Percentiles rank a stretch among this genome's conserved stretches.
phyloP scores from a whole-genome alignment of 352 stramenopile genomes.

The Pythium utonaiense region DNA sequence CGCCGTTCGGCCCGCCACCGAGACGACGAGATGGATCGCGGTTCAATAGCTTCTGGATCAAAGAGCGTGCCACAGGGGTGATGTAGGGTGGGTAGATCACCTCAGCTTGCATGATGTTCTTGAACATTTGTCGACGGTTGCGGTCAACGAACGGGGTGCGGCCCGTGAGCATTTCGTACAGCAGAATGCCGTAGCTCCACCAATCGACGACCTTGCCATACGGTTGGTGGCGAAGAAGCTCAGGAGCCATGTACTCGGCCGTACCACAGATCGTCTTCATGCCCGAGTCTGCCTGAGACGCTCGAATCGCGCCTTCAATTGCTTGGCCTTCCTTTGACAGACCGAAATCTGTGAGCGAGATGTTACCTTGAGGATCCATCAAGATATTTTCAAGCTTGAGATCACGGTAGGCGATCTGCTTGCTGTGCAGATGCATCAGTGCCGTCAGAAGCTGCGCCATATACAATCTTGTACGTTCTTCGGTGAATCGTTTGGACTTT shows the following conservation, averaged over 20 bases:
- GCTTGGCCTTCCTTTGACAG: constrained; percentile 84
- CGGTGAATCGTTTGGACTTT: constrained; percentile 84
- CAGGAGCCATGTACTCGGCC: constrained; percentile 86
- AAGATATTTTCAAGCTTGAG: constrained; percentile 90
- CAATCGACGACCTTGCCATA: constrained; percentile 90
- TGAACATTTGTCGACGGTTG: constrained; percentile 88
- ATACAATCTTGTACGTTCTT: constrained; percentile 83
- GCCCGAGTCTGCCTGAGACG: constrained; percentile 69
- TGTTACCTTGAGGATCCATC: constrained; percentile 87
- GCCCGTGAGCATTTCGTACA: constrained; percentile 89
- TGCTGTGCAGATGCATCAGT: constrained; percentile 87
- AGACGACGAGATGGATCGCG: constrained; percentile 92
- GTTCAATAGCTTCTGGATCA: constrained; percentile 90
- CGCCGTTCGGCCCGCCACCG: constrained; percentile 84
- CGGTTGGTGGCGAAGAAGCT: constrained; percentile 78
- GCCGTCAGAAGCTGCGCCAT: constrained; percentile 86
- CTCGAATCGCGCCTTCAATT: constrained; percentile 77
- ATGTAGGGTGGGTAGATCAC: constrained; percentile 89
- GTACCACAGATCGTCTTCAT: constrained; percentile 91
- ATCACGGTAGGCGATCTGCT: constrained; percentile 88
- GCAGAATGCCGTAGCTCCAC: constrained; percentile 88
- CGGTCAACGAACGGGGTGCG: constrained; percentile 85
- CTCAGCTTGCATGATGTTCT: constrained; percentile 89
- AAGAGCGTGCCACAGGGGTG: constrained; percentile 56
- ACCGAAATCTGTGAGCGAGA: constrained; percentile 85